Conservation (phyloP, 768 basidiomycete genomes). For the Suillus fuscotomentosus region DNA sequence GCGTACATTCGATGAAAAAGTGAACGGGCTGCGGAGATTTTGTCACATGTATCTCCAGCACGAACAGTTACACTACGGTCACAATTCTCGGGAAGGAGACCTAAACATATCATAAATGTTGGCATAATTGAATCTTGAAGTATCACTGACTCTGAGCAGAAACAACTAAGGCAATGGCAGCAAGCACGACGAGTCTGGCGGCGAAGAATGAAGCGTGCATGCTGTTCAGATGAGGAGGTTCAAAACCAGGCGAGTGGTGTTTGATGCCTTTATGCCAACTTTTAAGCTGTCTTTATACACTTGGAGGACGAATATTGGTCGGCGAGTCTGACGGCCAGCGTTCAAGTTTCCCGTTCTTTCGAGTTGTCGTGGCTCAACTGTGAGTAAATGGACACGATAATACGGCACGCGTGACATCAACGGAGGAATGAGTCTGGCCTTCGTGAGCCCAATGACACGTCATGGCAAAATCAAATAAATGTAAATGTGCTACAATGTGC, state of each 20-base stretch:
- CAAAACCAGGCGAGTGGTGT: not conserved
- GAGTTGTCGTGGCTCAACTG: not conserved
- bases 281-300: slow-evolving; percentile 19
- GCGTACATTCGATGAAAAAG: slow-evolving; percentile 19
- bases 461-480: too few relatives aligned
- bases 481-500: too few relatives aligned
- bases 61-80: slow-evolving; percentile 51
- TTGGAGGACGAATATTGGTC: not conserved
- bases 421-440: not conserved
- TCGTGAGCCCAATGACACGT: too few relatives aligned
- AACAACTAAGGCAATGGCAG: not conserved
- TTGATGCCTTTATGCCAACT: not conserved
- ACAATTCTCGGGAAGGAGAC: slow-evolving; percentile 32
- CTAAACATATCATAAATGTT: not conserved
- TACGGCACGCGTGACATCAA: not conserved
- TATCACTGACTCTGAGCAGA: slow-evolving; percentile 12
- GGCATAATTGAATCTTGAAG: not conserved
- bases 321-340: not conserved
- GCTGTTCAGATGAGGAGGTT: not conserved
- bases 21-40: slow-evolving; percentile 41
- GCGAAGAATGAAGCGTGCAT: slow-evolving; percentile 21
- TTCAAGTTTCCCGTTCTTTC: not conserved
- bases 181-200: slow-evolving; percentile 13
- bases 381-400: not conserved
- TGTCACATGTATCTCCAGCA: slow-evolving; percentile 54